Evolutionary conservation across 305 asterid genomes (phyloP).

Genomic region (Solanum aculeatissimum): DNA sequence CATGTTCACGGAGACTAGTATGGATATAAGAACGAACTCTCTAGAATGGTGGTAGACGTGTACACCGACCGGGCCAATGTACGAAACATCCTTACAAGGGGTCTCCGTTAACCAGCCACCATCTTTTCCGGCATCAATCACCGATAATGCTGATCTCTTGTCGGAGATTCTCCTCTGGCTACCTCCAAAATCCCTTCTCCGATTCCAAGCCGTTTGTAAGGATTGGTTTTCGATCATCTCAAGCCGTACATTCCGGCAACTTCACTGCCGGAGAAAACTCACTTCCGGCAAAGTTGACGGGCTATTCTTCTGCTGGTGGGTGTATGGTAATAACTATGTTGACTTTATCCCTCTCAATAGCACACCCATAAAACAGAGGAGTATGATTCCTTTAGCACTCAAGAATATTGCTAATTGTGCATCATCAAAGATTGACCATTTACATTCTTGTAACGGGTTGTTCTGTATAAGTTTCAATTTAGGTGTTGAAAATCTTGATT

Average conservation of each 20-base stretch:
- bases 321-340: not conserved
- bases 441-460: slow-evolving; percentile 1
- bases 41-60: not conserved
- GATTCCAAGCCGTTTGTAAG: slow-evolving; percentile 5
- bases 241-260: not conserved
- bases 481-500: not conserved
- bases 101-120: not conserved
- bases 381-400: not conserved
- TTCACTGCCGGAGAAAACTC: not conserved
- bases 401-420: not conserved
- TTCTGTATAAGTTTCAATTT: not conserved
- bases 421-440: not conserved
- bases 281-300: not conserved
- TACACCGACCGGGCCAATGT: not conserved
- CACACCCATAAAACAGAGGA: not conserved
- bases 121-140: not conserved
- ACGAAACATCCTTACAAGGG: not conserved
- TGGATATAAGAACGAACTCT: too few species aligned
- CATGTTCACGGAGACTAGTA: too few species aligned
- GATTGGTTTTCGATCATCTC: slow-evolving; percentile 4
- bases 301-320: not conserved
- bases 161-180: not conserved
- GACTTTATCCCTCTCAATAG: not conserved
- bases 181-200: slow-evolving; percentile 9
- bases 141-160: not conserved